Percentiles rank a stretch among this genome's conserved stretches.
Conservation (phyloP, 768 basidiomycete species). For the Crepidotus variabilis region DNA sequence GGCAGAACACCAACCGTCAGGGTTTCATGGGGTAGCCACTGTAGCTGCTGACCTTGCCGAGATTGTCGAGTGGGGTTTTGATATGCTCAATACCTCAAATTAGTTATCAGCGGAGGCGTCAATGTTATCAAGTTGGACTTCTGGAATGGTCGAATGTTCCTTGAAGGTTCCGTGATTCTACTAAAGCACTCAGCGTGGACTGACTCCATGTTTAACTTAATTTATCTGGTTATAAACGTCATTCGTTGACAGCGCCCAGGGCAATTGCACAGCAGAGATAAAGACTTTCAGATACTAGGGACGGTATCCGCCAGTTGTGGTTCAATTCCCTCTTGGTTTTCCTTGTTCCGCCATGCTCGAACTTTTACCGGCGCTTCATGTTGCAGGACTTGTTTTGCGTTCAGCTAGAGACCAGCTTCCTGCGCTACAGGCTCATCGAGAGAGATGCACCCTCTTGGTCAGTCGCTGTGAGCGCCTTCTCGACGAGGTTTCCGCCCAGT, state of each 20-base stretch:
- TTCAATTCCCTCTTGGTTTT: background rate
- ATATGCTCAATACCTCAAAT: background rate
- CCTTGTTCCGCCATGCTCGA: background rate
- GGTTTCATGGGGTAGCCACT: background rate
- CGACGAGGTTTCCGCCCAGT: constrained; percentile 4
- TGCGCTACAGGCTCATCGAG: constrained; percentile 5
- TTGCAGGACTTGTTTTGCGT: constrained; percentile 1
- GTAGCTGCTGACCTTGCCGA: background rate
- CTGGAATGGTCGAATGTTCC: no score
- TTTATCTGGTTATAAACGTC: no score
- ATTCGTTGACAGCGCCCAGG: no score
- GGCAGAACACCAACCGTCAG: background rate
- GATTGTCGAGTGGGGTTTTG: background rate
- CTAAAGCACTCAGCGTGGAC: no score
- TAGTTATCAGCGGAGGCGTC: background rate
- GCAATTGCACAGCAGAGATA: background rate
- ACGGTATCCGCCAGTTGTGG: background rate
- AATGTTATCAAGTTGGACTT: background rate
- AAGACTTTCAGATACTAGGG: background rate
- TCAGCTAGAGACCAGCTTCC: constrained; percentile 5
- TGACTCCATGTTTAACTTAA: no score
- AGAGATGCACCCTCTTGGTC: constrained; percentile 10
- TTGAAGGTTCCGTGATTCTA: no score
- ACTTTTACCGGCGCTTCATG: constrained; percentile 4
- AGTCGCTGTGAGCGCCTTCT: constrained; percentile 7